Base-by-base conservation (phyloP, 1,284 basidiomycete genomes). In the Pascua sp. region DNA sequence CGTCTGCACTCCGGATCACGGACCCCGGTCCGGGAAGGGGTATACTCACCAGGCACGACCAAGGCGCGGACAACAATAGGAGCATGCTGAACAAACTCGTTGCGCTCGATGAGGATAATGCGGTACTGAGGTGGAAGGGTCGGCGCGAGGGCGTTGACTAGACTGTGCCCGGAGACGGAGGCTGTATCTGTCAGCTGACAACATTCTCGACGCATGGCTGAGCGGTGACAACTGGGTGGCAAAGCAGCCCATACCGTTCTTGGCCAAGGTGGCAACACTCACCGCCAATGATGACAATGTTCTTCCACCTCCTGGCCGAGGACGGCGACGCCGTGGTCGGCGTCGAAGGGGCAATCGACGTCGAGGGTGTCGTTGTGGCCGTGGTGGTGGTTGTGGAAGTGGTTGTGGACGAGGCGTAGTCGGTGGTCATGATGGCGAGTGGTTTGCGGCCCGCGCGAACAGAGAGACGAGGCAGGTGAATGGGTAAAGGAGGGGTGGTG, bases 81-180 rank as follows among this genome's bases (percentile, higher is more conserved):
- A 2, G 73, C 67, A 70, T 72, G 79, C 59, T 69, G 78, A 2
- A 70, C 68, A 40, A 68, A 75, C 8, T 71, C 70, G 36, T 72
- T 65, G 10, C 75, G 69, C 55, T 80, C 80, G 61, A 81, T 75
- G 9, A 81, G 66, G 7, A 81, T 64, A 57, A 81, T 68, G 12
- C 79, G 72, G 59, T 80, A 76, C 8, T 71, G 67, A 0, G 60
- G 17, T 0, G 79, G 78, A 4, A 81, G 56, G 49, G 67, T 68
- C 17, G 68, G 63, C 5, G 63, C 57, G 15, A 81, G 69, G 2
- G 54, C 52, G 15, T 72, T 72, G 55, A 75, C 78, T 40, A 76
- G 55, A 13, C 42, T 51, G 45, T 70, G 70, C 2, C 77, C 77
- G 2, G 74, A 68, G 13, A 60, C 52, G 11, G 73, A 74, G 36